These are phyloP conservation scores for Fusarium sp. DNA, from an alignment of 2,329 filamentous ascomycete species.

Conservation along the genomic window DNA sequence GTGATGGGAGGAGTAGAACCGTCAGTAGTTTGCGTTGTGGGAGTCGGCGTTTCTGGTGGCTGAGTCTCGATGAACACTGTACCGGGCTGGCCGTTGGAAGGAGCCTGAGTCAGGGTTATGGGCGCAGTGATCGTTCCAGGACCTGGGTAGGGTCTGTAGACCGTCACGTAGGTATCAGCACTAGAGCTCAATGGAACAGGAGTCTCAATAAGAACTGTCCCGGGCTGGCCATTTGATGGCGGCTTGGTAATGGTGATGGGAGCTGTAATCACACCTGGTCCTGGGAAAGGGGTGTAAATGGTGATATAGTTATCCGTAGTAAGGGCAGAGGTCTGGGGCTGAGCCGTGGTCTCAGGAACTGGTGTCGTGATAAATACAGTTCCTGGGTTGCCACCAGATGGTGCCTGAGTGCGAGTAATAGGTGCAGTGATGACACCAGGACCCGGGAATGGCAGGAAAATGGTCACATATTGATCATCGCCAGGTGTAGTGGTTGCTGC, in stretches of 20 bases:
- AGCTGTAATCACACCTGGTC: slow-evolving; percentile 15
- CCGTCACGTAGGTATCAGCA: slow-evolving; percentile 23
- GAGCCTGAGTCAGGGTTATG: slow-evolving; percentile 26
- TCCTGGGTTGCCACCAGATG: slow-evolving; percentile 9
- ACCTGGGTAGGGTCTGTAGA: slow-evolving; percentile 30
- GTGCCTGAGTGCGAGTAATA: slow-evolving; percentile 20
- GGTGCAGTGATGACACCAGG: slow-evolving; percentile 24
- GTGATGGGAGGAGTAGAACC: slow-evolving; percentile 1
- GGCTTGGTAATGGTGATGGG: slow-evolving; percentile 26
- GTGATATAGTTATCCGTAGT: slow-evolving; percentile 24
- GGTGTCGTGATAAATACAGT: slow-evolving; percentile 31
- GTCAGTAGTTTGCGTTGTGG: background rate
- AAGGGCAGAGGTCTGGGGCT: background rate
- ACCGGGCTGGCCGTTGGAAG: slow-evolving; percentile 26
- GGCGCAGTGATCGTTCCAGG: slow-evolving; percentile 26
- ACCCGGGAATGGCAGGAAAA: slow-evolving; percentile 18
- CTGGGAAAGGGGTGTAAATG: slow-evolving; percentile 28
- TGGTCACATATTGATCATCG: slow-evolving; percentile 6
- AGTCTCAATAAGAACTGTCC: slow-evolving; percentile 27
- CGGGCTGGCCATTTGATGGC: slow-evolving; percentile 19
- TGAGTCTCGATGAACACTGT: slow-evolving; percentile 32
- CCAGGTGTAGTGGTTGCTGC: background rate
- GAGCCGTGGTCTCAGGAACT: background rate
- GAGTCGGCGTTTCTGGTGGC: background rate
- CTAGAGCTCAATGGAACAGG: slow-evolving; percentile 19